Evolutionary conservation across 164 flowering plant species (phyloP).

Genomic region (Nymphaea thermarum): DNA sequence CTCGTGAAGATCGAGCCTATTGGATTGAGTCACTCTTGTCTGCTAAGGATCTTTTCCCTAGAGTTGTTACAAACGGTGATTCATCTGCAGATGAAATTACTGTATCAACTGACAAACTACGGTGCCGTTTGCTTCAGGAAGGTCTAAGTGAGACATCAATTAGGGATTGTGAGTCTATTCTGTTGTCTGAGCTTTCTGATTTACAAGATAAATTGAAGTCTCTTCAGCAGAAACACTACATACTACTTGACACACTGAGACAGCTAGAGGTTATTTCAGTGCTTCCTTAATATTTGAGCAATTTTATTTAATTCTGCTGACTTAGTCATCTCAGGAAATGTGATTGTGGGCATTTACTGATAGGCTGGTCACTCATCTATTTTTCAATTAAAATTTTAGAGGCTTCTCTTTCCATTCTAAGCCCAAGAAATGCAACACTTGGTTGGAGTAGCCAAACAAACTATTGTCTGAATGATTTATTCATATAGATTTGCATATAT

Average conservation of each 20-base stretch:
- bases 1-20: slow-evolving; percentile 72
- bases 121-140: slow-evolving; percentile 57
- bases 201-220: slow-evolving; percentile 55
- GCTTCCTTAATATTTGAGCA: neutral
- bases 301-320: neutral
- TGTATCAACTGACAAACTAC: slow-evolving; percentile 81
- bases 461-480: too few relatives aligned
- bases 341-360: neutral
- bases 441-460: too few relatives aligned
- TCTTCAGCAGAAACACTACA: slow-evolving; percentile 65
- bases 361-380: neutral
- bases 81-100: slow-evolving; percentile 54
- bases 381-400: too few relatives aligned
- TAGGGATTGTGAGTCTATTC: slow-evolving; percentile 81
- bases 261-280: slow-evolving; percentile 62
- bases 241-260: slow-evolving; percentile 67
- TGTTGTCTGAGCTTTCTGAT: slow-evolving; percentile 66
- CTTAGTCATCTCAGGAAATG: too few relatives aligned
- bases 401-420: too few relatives aligned
- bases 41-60: slow-evolving; percentile 84
- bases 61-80: slow-evolving; percentile 56
- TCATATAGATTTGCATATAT: too few relatives aligned
- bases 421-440: too few relatives aligned
- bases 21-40: slow-evolving; percentile 84
- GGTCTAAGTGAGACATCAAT: slow-evolving; percentile 52